Evolutionary conservation across 306 rosid genomes (phyloP).

Genomic region (Gastrolobium villosum): DNA sequence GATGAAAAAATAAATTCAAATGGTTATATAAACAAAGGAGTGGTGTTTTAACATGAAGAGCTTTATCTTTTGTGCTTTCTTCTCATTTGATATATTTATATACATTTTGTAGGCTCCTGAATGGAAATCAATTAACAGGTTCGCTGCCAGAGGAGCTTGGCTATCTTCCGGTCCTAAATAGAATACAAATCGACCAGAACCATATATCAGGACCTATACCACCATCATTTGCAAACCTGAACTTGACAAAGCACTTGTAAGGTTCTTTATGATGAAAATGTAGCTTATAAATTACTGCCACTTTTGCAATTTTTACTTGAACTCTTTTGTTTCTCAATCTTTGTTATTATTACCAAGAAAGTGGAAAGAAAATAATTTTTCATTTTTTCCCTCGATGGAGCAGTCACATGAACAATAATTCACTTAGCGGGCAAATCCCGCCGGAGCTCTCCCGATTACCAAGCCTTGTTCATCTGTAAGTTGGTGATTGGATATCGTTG

Average conservation of each 20-base stretch:
- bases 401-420: slow-evolving; percentile 99
- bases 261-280: slow-evolving; percentile 52
- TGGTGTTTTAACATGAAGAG: slow-evolving; percentile 5
- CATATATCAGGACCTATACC: slow-evolving; percentile 80
- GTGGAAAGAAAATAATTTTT: slow-evolving; percentile 39
- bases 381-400: slow-evolving; percentile 40
- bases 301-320: slow-evolving; percentile 12
- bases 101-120: slow-evolving; percentile 70
- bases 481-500: slow-evolving; percentile 34
- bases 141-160: slow-evolving; percentile 88
- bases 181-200: slow-evolving; percentile 86
- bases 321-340: slow-evolving; percentile 33
- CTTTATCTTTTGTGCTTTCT: not conserved
- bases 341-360: slow-evolving; percentile 16
- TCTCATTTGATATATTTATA: slow-evolving; percentile 15
- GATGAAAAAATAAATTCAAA: not conserved
- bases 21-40: not conserved
- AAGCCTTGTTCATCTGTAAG: slow-evolving; percentile 84
- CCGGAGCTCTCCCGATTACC: slow-evolving; percentile 71
- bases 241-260: slow-evolving; percentile 78
- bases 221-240: slow-evolving; percentile 73
- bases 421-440: slow-evolving; percentile 89
- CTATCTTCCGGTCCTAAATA: slow-evolving; percentile 65
- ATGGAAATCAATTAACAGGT: slow-evolving; percentile 84
- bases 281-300: slow-evolving; percentile 18